Evolutionary conservation across 2,329 filamentous ascomycete genomes (phyloP), one percentile per base, ranked within the genome.

Genomic region (Pseudopithomyces maydicus): DNA sequence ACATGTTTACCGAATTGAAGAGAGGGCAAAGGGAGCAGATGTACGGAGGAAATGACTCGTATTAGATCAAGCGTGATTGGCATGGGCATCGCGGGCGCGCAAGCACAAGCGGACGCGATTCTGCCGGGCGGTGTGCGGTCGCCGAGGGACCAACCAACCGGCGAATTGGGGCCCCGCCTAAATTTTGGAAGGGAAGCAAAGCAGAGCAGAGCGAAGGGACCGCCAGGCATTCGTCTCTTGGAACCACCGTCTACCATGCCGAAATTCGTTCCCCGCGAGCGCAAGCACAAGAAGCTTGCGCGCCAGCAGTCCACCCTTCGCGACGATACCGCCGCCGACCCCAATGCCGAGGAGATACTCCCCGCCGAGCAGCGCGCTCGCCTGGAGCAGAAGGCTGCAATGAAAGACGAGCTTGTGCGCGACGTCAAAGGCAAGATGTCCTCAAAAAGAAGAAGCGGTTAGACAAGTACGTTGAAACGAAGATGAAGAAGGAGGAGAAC

Each of bases 401-500:
- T 88, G 56, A 80, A 80, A 61, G 81, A 82, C 43, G 82, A 87
- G 65, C 65, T 88, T 56, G 78, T 78, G 58, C 77, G 78, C 59
- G 80, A 82, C 35, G 78, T 82, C 46, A 79, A 85, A 61, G 77
- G 81, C 3, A 84, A 84, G 62, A 81, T 88, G 56, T 85, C 83
- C 1, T 77, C 80, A 19, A 89, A 75, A 90, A 90, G 75, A 81
- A 85, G 65, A 89, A 89, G 77, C 79, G 87, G 52, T 69, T 90
- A 60, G 86, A 89, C 64, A 89, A 89, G 70, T 90, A 89, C 63
- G 87, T 90, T 74, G 93, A 98, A 69, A 95, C 85, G 56, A 99
- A 99, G 82, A 81, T 99, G 44, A 90, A 88, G 75, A 97, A 96
- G 75, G 95, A 99, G 72, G 94, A 98, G 75, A 96, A 91, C 69